A percentile compares a stretch with the other conserved stretches of the same genome.
Evolutionary conservation across 2,329 filamentous ascomycete genomes (phyloP).

Genomic region (Calonectria hawksworthii): DNA sequence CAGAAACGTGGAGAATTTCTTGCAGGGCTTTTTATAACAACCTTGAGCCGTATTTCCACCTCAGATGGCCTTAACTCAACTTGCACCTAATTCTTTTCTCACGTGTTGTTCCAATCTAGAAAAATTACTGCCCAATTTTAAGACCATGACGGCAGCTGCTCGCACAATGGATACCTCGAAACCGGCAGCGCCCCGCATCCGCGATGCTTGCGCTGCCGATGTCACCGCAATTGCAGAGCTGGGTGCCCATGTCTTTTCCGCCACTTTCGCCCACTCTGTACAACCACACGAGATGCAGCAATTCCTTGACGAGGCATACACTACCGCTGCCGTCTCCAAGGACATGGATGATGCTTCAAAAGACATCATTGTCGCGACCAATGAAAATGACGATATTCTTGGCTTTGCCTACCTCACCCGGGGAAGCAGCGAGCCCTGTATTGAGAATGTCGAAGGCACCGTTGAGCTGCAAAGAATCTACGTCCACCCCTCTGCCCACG

Average conservation of each 20-base stretch:
- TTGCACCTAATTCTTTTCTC: neutral
- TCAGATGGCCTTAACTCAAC: neutral
- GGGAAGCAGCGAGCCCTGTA: slow-evolving; percentile 54
- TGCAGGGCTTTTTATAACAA: neutral
- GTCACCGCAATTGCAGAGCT: slow-evolving; percentile 47
- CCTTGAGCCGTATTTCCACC: neutral
- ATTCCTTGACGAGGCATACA: slow-evolving; percentile 56
- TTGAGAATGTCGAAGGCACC: slow-evolving; percentile 45
- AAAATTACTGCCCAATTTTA: neutral
- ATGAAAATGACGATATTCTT: slow-evolving; percentile 41
- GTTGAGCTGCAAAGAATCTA: slow-evolving; percentile 62
- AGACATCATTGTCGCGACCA: slow-evolving; percentile 44
- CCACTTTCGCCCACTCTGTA: slow-evolving; percentile 59
- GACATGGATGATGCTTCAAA: slow-evolving; percentile 44
- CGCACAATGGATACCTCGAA: neutral
- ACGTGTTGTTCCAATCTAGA: too few relatives aligned
- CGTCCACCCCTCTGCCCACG: slow-evolving; percentile 52
- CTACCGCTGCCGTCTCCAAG: slow-evolving; percentile 45
- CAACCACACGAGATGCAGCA: slow-evolving; percentile 51
- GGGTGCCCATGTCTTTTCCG: slow-evolving; percentile 53
- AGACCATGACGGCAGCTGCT: neutral
- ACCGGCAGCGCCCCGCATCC: neutral
- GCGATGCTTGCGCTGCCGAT: slow-evolving; percentile 23
- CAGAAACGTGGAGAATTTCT: neutral
- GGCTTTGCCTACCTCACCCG: slow-evolving; percentile 59